Evolutionary conservation across 2,329 filamentous ascomycete genomes (phyloP).

Genomic region (Penicillium verrucosum): DNA sequence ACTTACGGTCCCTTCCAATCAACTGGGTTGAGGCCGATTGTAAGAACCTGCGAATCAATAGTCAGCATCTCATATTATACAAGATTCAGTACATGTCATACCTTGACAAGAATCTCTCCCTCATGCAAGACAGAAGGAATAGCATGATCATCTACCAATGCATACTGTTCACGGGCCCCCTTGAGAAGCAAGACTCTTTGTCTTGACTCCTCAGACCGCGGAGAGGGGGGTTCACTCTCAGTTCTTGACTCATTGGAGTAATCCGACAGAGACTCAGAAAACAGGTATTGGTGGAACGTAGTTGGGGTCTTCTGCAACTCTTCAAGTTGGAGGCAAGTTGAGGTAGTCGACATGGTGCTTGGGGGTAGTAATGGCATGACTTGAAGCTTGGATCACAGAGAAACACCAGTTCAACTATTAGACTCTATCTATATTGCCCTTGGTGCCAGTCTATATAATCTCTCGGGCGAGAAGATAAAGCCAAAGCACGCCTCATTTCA

Average conservation of each 20-base stretch:
- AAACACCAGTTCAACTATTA: not conserved
- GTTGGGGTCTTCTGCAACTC: slow-evolving; percentile 14
- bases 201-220: slow-evolving; percentile 11
- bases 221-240: not conserved
- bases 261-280: slow-evolving; percentile 3
- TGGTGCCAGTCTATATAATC: not conserved
- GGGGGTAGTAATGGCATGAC: slow-evolving; percentile 17
- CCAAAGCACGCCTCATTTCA: slow-evolving; percentile 10
- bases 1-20: slow-evolving; percentile 71
- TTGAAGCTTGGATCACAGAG: not conserved
- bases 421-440: slow-evolving; percentile 15
- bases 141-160: slow-evolving; percentile 44
- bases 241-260: slow-evolving; percentile 1
- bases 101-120: slow-evolving; percentile 61
- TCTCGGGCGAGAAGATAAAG: slow-evolving; percentile 24
- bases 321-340: slow-evolving; percentile 23
- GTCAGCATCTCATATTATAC: slow-evolving; percentile 2
- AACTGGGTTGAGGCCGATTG: slow-evolving; percentile 71
- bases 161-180: slow-evolving; percentile 51
- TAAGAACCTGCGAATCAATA: slow-evolving; percentile 42
- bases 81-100: slow-evolving; percentile 10
- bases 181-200: slow-evolving; percentile 53
- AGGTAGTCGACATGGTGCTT: slow-evolving; percentile 25
- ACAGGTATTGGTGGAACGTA: slow-evolving; percentile 17
- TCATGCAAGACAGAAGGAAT: slow-evolving; percentile 47